phyloP scores from a whole-genome alignment of 208 protist genomes.

The Acanthamoeba culbertsoni region DNA sequence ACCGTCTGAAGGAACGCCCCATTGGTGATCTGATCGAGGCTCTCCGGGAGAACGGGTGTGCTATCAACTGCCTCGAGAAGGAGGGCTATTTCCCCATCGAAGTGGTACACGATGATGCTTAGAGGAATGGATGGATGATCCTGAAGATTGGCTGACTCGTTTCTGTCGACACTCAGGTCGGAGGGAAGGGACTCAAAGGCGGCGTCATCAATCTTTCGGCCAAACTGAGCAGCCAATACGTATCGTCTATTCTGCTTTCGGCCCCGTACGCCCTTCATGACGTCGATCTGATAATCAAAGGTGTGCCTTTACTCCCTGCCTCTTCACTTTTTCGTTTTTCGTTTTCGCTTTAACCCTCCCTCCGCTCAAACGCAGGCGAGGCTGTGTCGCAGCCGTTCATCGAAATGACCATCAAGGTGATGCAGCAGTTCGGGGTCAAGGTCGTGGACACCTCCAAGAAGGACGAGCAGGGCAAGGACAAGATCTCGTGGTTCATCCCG shows the following conservation, averaged over 20 bases:
- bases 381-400: slow-evolving; percentile 83
- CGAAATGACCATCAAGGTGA: slow-evolving; percentile 84
- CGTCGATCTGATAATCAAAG: slow-evolving; percentile 68
- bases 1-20: slow-evolving; percentile 81
- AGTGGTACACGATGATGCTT: not conserved
- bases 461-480: slow-evolving; percentile 8
- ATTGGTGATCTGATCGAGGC: slow-evolving; percentile 78
- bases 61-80: slow-evolving; percentile 73
- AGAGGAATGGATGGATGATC: not conserved
- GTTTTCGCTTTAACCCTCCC: not conserved
- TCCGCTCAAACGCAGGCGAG: not conserved
- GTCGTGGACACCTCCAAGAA: slow-evolving; percentile 59
- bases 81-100: slow-evolving; percentile 65
- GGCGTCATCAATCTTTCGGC: slow-evolving; percentile 78
- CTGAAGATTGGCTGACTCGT: too few species aligned
- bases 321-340: not conserved
- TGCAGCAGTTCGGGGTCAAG: slow-evolving; percentile 79
- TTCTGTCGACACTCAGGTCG: not conserved
- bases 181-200: slow-evolving; percentile 69
- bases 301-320: not conserved
- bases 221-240: slow-evolving; percentile 80
- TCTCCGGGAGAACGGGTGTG: slow-evolving; percentile 66
- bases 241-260: slow-evolving; percentile 81
- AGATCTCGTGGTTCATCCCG: slow-evolving; percentile 45
- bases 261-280: slow-evolving; percentile 78